Base-by-base conservation (phyloP, 257 asterid genomes). In the Plantago ovata region DNA sequence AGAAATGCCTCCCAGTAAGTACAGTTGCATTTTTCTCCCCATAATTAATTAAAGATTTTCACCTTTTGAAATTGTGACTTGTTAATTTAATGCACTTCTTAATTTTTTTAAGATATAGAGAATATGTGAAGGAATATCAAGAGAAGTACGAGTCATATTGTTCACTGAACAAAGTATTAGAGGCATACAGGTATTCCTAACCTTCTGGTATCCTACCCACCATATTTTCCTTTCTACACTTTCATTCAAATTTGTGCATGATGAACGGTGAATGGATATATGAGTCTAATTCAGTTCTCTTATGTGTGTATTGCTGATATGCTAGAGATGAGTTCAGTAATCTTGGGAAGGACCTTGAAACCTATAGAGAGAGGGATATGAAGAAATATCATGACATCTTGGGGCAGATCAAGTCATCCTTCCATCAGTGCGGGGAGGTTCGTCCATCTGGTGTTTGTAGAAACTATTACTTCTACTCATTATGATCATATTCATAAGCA, bases 121-220 rank as follows among this genome's bases (percentile, higher is more conserved):
- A 70, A 61, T 89, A 93, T 69, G 94, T 93, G 64, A 77, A 86
- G 75, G 99, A 93, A 73, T 93, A 68, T 75, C 81, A 75, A 66
- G 97, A 89, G 76, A 93, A 93, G 72, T 84, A 84, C 46, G 88
- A 80, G 43, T 76, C 68, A 64, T 89, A 89, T 68, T 64, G 69
- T 59, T 89, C 89, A 39, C 64, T 93, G 77, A 73, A 67, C 77
- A 82, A 76, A 63, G 72, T 70, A 50, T 75, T 92, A 78, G 93
- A 80, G 72, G 69, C 93, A 43, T 85, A 81, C 83, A 77, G 95
- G 97, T 93, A 82, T 39, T 51, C 62, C 66, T 15, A 50, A 72
- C 65, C 39, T 51, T 66, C 61, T 16, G 53, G 56, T 39, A 58
- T 63, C 55, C 38, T 45, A 51, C 65, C 60, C 60, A 46, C 52